These are phyloP conservation scores for Penicillium sp. DNA, from an alignment of 2,329 filamentous ascomycete species.

Conservation along the genomic window DNA sequence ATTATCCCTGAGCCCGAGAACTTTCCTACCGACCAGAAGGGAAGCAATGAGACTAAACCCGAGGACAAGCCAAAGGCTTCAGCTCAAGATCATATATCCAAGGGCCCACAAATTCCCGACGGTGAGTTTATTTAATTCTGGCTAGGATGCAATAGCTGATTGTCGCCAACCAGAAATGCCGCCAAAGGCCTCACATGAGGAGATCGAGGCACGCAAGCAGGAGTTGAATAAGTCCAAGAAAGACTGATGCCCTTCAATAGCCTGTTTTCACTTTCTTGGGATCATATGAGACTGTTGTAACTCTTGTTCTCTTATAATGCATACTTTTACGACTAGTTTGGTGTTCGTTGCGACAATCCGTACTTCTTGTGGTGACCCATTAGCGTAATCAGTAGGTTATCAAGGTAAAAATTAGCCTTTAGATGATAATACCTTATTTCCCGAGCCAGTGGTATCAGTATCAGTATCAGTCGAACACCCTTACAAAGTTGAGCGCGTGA, in stretches of 20 bases:
- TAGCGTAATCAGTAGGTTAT: background rate
- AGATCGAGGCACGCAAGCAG: constrained; percentile 64
- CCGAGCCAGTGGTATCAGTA: background rate
- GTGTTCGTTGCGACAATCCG: background rate
- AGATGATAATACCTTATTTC: background rate
- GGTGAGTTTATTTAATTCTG: constrained; percentile 25
- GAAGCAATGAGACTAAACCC: constrained; percentile 26
- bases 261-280: background rate
- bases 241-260: background rate
- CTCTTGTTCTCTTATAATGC: background rate
- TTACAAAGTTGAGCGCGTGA: background rate
- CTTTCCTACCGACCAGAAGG: constrained; percentile 22
- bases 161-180: constrained; percentile 36
- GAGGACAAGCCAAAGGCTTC: constrained; percentile 37
- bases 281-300: background rate
- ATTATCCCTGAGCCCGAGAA: constrained; percentile 30
- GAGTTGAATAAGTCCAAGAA: constrained; percentile 54
- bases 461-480: no score
- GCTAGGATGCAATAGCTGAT: background rate
- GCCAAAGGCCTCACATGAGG: constrained; percentile 59
- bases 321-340: background rate
- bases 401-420: no score
- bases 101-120: constrained; percentile 49
- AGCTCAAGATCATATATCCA: constrained; percentile 37
- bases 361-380: background rate